Evolutionary conservation across 2,329 filamentous ascomycete genomes (phyloP), one percentile per base, ranked within the genome.

Genomic region (Calonectria henricotiae): DNA sequence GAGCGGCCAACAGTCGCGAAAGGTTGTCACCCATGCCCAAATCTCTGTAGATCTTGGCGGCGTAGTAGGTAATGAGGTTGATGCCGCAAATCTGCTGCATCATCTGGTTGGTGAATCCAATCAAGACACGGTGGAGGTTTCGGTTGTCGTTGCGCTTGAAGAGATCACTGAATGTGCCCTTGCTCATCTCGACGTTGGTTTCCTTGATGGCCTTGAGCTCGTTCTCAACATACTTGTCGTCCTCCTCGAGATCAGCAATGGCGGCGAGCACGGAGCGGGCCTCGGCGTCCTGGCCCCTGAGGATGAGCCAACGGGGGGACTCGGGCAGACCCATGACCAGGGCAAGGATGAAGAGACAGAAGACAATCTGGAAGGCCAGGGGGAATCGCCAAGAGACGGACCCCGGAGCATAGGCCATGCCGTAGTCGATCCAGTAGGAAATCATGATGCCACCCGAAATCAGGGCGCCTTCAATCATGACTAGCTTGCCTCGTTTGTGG

Each of bases 111-210:
- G 89, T 80, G 47, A 87, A 87, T 25, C 89, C 91, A 70, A 91
- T 88, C 72, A 91, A 79, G 62, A 92, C 86, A 17, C 91, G 85
- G 58, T 86, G 91, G 4, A 91, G 84, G 46, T 80, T 76, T 32
- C 91, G 86, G 85, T 90, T 91, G 65, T 87, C 80, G 30, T 87
- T 86, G 8, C 88, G 85, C 13, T 83, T 86, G 76, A 92, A 91
- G 80, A 92, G 86, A 64, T 90, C 85, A 2, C 77, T 78, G 85
- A 88, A 92, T 2, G 85, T 88, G 4, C 89, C 86, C 64, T 92
- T 91, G 35, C 90, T 91, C 63, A 86, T 84, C 78, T 95, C 92
- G n/a, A 90, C 82, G n/a, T 93, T 91, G 0, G 92, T 89, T 64
- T 91, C 88, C 73, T 88, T 88, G 77, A 92, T 92, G 70, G 90